Evolutionary conservation across 2,329 filamentous ascomycete genomes (phyloP).

Genomic region (Pseudopyrenochaeta lycopersici): DNA sequence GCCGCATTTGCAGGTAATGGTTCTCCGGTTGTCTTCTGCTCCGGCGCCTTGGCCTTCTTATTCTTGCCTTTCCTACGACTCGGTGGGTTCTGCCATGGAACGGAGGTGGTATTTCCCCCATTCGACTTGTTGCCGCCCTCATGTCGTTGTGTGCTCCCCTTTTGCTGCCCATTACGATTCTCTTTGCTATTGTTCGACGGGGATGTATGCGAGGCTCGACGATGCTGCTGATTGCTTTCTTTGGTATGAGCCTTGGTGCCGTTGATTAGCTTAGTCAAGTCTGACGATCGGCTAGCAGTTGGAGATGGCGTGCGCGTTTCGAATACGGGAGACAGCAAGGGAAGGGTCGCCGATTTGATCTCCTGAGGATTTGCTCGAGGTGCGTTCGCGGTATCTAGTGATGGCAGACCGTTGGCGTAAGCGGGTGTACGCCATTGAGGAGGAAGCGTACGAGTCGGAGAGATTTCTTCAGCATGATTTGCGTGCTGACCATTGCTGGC

Average conservation of each 20-base stretch:
- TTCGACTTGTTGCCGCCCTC: slow-evolving; percentile 37
- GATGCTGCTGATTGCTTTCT: slow-evolving; percentile 35
- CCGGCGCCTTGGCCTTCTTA: slow-evolving; percentile 36
- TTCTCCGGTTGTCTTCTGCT: slow-evolving; percentile 49
- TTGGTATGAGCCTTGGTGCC: slow-evolving; percentile 39
- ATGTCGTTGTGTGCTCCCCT: slow-evolving; percentile 24
- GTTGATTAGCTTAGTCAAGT: slow-evolving; percentile 38
- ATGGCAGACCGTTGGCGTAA: slow-evolving; percentile 41
- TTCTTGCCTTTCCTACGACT: slow-evolving; percentile 35
- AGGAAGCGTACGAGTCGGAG: slow-evolving; percentile 38
- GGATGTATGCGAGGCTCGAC: slow-evolving; percentile 38
- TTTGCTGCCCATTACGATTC: slow-evolving; percentile 34
- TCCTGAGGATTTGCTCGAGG: slow-evolving; percentile 49
- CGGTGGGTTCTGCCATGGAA: slow-evolving; percentile 31
- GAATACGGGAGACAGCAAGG: slow-evolving; percentile 74
- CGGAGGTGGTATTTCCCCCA: slow-evolving; percentile 14
- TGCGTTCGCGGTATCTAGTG: slow-evolving; percentile 56
- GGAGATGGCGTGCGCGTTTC: slow-evolving; percentile 78
- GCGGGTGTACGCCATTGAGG: slow-evolving; percentile 42
- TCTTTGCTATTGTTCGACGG: slow-evolving; percentile 32
- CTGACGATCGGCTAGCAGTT: slow-evolving; percentile 59
- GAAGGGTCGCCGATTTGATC: slow-evolving; percentile 51
- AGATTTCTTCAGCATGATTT: slow-evolving; percentile 35
- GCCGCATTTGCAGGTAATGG: slow-evolving; percentile 54
- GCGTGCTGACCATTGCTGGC: slow-evolving; percentile 29